Evolutionary conservation across 371 early-diverging fungal species (phyloP), one percentile per base, ranked within the genome.

Genomic region (Apophysomyces sp.): DNA sequence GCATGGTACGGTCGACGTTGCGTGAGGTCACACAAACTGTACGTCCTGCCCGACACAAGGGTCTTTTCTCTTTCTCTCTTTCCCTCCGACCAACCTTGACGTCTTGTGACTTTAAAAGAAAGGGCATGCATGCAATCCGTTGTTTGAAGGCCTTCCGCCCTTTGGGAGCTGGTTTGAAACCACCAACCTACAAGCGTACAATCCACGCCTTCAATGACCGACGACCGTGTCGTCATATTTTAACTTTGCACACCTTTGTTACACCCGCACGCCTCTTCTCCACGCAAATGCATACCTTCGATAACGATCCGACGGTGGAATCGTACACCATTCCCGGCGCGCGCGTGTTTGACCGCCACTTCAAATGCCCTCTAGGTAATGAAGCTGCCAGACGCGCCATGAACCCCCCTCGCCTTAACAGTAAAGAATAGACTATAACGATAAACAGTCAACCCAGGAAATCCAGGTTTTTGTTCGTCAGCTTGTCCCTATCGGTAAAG

Each of bases 391-490:
- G 41, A n/a, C 13, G 21, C 41, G 41, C n/a, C n/a, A n/a, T n/a
- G n/a, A n/a, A n/a, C n/a, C n/a, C n/a, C n/a, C n/a, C n/a, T n/a
- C n/a, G n/a, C 34, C 13, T 13, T 34, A 11, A 34, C 24, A 18
- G 13, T 34, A 15, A n/a, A 31, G 57, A 68, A 21, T 60, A 74
- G 82, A 86, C 64, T 74, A 86, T 66, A 55, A 60, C 9, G 58
- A 78, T 44, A 65, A 78, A 4, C 32, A 66, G 0, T 61, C 55
- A 7, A 59, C 61, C 15, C 56, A 68, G 24, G 74, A 51, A 8
- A 73, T 86, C 57, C 73, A 75, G 31, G 74, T 87, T 21, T 87
- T 84, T 77, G 86, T 62, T 21, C 75, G 88, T 24, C 88, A 87
- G 44, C 63, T 87, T 8, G 83, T 86, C 18, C 85, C 87, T 9